Percentiles rank a stretch among this genome's conserved stretches.
Conservation (phyloP, 164 flowering plant genomes). For the Sedum album region DNA sequence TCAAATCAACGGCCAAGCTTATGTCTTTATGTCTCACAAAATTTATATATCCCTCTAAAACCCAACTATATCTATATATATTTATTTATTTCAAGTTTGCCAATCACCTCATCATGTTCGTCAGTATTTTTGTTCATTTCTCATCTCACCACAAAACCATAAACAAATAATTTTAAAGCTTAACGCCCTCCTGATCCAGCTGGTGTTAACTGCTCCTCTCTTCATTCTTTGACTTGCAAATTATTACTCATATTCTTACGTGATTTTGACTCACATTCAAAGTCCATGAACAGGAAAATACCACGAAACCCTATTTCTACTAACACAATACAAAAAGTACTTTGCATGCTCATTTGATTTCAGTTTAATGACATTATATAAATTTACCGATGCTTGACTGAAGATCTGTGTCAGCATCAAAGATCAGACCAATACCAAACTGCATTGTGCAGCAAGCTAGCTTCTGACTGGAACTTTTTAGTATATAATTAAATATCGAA, state of each 20-base stretch:
- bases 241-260: neutral
- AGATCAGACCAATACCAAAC: neutral
- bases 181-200: neutral
- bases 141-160: neutral
- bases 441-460: too few species aligned
- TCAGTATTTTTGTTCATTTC: conserved; percentile 5
- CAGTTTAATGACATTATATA: too few species aligned
- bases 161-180: neutral
- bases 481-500: too few species aligned
- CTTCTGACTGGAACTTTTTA: too few species aligned
- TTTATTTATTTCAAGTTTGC: neutral
- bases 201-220: neutral
- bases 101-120: conserved; percentile 2
- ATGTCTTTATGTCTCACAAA: too few species aligned
- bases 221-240: neutral
- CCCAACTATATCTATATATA: too few species aligned
- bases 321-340: too few species aligned
- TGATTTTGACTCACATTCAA: neutral
- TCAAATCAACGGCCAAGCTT: too few species aligned
- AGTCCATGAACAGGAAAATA: neutral
- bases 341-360: too few species aligned
- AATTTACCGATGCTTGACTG: too few species aligned
- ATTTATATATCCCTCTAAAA: too few species aligned
- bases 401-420: neutral
- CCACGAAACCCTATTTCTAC: neutral